A percentile compares a stretch with the other conserved stretches of the same genome.
Evolutionary conservation across 257 asterid species (phyloP).

Genomic region (Catharanthus roseus): DNA sequence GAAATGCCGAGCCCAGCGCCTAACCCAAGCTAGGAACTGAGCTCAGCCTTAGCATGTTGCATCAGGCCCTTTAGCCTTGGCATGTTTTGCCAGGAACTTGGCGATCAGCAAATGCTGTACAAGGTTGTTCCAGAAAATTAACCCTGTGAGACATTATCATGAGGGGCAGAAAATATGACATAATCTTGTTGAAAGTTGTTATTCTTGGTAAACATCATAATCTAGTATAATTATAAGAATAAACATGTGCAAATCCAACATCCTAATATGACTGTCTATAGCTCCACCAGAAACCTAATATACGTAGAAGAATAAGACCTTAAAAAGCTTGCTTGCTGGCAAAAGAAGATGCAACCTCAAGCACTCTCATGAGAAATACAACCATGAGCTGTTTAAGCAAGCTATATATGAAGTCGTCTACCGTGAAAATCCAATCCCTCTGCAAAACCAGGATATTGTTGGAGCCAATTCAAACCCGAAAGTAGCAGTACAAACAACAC

Average conservation of each 20-base stretch:
- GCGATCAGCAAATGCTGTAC: too few species aligned
- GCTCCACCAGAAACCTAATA: neutral
- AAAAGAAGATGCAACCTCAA: constrained; percentile 4
- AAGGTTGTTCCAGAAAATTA: too few species aligned
- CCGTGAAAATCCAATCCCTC: neutral
- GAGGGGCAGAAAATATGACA: too few species aligned
- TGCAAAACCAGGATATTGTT: neutral
- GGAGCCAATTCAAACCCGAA: constrained; percentile 4
- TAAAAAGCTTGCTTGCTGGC: neutral
- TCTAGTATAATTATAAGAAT: too few species aligned
- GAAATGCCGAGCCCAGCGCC: too few species aligned
- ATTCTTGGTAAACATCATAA: too few species aligned
- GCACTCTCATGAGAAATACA: neutral
- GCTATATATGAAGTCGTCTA: neutral
- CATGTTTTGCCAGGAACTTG: too few species aligned
- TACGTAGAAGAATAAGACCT: neutral
- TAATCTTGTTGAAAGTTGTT: too few species aligned
- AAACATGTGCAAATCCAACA: neutral
- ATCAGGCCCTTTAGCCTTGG: too few species aligned
- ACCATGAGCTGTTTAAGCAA: neutral
- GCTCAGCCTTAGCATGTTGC: too few species aligned
- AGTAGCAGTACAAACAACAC: constrained; percentile 9
- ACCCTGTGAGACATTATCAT: too few species aligned
- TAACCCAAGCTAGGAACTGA: too few species aligned
- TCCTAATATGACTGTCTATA: neutral